phyloP scores from a whole-genome alignment of 2,329 filamentous ascomycete genomes.

The Epicoccum nigrum region DNA sequence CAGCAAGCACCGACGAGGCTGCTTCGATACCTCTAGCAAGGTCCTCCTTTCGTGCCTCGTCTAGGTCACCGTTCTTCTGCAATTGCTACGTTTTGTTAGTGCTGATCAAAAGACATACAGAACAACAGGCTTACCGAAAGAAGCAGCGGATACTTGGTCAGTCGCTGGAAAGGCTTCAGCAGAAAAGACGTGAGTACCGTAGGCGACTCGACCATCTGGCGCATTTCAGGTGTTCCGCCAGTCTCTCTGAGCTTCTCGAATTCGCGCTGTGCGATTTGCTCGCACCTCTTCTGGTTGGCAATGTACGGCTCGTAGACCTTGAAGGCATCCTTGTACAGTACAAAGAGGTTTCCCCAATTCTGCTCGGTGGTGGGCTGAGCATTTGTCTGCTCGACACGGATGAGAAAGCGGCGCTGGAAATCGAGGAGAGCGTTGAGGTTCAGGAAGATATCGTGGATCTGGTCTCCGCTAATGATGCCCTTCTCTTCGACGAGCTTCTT shows the following conservation, averaged over 20 bases:
- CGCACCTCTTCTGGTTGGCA: slow-evolving; percentile 91
- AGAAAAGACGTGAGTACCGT: slow-evolving; percentile 91
- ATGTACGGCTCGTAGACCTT: slow-evolving; percentile 97
- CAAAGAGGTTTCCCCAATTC: slow-evolving; percentile 94
- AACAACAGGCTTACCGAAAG: slow-evolving; percentile 67
- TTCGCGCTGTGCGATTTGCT: slow-evolving; percentile 79
- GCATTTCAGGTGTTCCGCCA: slow-evolving; percentile 65
- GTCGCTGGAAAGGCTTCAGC: slow-evolving; percentile 92
- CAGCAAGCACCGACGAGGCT: slow-evolving; percentile 78
- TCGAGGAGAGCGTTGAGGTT: slow-evolving; percentile 95
- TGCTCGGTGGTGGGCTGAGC: slow-evolving; percentile 77
- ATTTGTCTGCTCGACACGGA: slow-evolving; percentile 94
- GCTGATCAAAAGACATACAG: slow-evolving; percentile 3
- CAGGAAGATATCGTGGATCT: slow-evolving; percentile 92
- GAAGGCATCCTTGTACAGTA: slow-evolving; percentile 83
- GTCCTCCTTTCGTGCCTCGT: slow-evolving; percentile 73
- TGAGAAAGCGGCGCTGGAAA: slow-evolving; percentile 92
- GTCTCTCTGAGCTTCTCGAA: slow-evolving; percentile 85
- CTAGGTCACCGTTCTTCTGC: slow-evolving; percentile 78
- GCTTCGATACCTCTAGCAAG: slow-evolving; percentile 78
- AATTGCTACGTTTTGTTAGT: slow-evolving; percentile 66
- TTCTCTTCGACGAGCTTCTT: slow-evolving; percentile 90
- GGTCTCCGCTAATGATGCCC: slow-evolving; percentile 85
- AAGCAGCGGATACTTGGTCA: slow-evolving; percentile 92
- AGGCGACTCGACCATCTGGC: slow-evolving; percentile 81